These are phyloP conservation scores for Globisporangium apiculatum DNA, from an alignment of 352 stramenopile genomes.

Conservation along the genomic window DNA sequence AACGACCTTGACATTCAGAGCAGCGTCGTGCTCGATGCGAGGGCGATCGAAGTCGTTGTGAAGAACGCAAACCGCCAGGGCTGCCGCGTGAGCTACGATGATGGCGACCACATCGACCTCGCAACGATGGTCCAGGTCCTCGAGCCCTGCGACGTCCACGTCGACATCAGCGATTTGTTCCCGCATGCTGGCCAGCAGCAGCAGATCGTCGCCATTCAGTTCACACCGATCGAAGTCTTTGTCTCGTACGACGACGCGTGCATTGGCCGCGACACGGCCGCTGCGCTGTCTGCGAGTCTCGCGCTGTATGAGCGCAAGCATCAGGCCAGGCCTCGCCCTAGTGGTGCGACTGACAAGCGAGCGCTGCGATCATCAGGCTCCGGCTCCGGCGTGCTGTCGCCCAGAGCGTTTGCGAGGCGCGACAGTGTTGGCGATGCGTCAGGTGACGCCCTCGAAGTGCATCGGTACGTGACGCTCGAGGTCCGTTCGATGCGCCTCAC, in stretches of 20 bases:
- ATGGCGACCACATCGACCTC: slow-evolving; percentile 13
- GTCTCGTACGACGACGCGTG: slow-evolving; percentile 73
- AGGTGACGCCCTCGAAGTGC: slow-evolving; percentile 28
- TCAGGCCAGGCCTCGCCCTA: too few species aligned
- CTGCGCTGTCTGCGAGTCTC: slow-evolving; percentile 25
- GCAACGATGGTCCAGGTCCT: slow-evolving; percentile 61
- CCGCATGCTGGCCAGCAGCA: slow-evolving; percentile 57
- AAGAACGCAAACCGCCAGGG: slow-evolving; percentile 60
- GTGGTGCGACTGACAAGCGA: too few species aligned
- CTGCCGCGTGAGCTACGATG: slow-evolving; percentile 33
- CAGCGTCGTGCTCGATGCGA: slow-evolving; percentile 51
- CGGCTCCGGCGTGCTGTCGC: slow-evolving; percentile 8
- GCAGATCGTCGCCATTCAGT: slow-evolving; percentile 62
- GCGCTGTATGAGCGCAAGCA: slow-evolving; percentile 14
- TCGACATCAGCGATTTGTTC: slow-evolving; percentile 65
- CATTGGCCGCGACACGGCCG: slow-evolving; percentile 43
- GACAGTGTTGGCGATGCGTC: not conserved
- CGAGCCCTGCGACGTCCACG: slow-evolving; percentile 62
- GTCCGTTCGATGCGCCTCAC: slow-evolving; percentile 59
- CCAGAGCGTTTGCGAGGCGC: slow-evolving; percentile 8
- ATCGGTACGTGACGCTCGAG: slow-evolving; percentile 76
- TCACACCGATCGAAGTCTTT: slow-evolving; percentile 76
- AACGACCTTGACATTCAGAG: slow-evolving; percentile 65
- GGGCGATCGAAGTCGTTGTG: slow-evolving; percentile 53
- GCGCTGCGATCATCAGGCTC: too few species aligned